Base-by-base conservation (phyloP, 345 rosid species). In the Balakata baccata region DNA sequence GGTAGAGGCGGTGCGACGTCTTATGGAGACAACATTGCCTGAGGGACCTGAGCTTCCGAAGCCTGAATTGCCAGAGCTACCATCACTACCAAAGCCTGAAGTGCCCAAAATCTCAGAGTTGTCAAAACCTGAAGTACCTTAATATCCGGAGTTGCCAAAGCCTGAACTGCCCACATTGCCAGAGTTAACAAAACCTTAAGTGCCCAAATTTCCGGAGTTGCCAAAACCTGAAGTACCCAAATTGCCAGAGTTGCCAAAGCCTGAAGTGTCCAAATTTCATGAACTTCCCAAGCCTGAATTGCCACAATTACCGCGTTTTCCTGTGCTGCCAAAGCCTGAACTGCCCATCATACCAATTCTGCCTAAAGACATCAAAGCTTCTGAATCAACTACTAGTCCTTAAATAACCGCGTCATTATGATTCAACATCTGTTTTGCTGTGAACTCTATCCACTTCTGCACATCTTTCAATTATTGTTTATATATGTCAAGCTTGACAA, bases 211-310 rank as follows among this genome's bases (percentile, higher is more conserved):
- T 11, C 70, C 70, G 4, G 57, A 66, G 10, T 6, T 66, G 20
- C 70, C 70, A 47, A 23, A 22, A 34, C 70, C 37, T 14, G 39
- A 66, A 13, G 4, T 22, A 13, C 66, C 61, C 7, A 3, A 70
- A 0, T 1, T 71, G 16, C 74, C 74, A 0, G 20, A 11, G 8
- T 6, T 71, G 16, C 66, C 62, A 22, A 58, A 58, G 14, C 62
- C 37, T 22, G 62, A 58, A 58, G 10, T 58, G 23, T 37, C 73
- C 13, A n/a, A 71, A 45, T 0, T 71, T 4, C 74, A 66, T 2
- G 74, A 71, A 16, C 10, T 71, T 22, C 74, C 74, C 43, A 58
- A 58, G 10, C 74, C 65, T 20, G 54, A 58, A 8, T 0, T 43
- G 18, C 43, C 62, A 7, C 62, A 58, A 1, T 39, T 67, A 18